phyloP scores from a whole-genome alignment of 1,139 yeast species.

The Lodderomyces pseudojiufengensis region DNA sequence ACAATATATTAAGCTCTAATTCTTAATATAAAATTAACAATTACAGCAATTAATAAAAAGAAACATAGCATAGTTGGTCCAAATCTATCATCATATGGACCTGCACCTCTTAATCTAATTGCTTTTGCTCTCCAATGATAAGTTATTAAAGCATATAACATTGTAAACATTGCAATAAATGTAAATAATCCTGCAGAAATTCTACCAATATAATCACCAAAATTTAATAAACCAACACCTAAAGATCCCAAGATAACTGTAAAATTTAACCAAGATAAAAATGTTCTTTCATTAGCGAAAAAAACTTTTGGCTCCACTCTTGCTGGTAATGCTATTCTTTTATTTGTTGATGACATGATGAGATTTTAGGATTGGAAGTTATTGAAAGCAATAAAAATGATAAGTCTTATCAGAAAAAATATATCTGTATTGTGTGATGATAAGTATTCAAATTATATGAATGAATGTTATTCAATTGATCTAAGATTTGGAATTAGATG shows the following conservation, averaged over 20 bases:
- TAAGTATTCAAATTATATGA: too few species aligned
- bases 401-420: too few species aligned
- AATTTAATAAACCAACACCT: constrained; percentile 92
- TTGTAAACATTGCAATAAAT: constrained; percentile 92
- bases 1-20: constrained; percentile 51
- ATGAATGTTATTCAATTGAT: too few species aligned
- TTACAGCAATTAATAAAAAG: constrained; percentile 87
- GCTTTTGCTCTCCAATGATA: constrained; percentile 99
- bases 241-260: constrained; percentile 95
- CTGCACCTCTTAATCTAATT: constrained; percentile 93
- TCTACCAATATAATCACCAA: constrained; percentile 92
- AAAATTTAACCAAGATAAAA: constrained; percentile 95
- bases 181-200: constrained; percentile 94
- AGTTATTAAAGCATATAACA: constrained; percentile 91
- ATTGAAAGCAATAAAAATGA: too few species aligned
- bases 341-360: constrained; percentile 37
- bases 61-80: constrained; percentile 99
- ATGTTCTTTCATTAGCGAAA: constrained; percentile 98
- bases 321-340: constrained; percentile 95
- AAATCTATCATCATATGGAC: constrained; percentile 96
- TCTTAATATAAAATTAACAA: constrained; percentile 85
- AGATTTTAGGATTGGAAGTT: too few species aligned
- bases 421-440: too few species aligned
- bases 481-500: too few species aligned
- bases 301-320: constrained; percentile 98